A percentile compares a stretch with the other conserved stretches of the same genome.
Conservation (phyloP, 2,329 filamentous ascomycete species). For the Emericellopsis atlantica region DNA sequence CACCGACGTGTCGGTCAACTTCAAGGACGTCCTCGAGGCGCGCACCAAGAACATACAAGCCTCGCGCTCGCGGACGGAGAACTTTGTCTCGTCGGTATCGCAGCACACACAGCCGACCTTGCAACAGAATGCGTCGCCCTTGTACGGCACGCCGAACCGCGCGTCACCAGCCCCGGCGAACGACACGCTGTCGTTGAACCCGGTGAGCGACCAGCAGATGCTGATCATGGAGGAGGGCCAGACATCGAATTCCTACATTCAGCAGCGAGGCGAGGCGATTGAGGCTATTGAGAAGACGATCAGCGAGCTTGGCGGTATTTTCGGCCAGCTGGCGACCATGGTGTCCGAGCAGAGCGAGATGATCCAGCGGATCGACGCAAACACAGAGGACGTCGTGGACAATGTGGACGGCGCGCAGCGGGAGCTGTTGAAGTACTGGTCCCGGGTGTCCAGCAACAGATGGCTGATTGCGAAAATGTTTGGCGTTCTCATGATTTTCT, state of each 20-base stretch:
- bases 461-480: conserved; percentile 81
- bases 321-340: conserved; percentile 91
- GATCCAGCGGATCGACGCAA: conserved; percentile 94
- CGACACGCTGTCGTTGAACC: conserved; percentile 76
- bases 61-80: conserved; percentile 81
- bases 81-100: conserved; percentile 86
- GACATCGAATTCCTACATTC: conserved; percentile 76
- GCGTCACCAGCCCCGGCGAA: conserved; percentile 52
- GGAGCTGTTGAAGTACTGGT: conserved; percentile 96
- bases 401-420: conserved; percentile 96
- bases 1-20: conserved; percentile 84
- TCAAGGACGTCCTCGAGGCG: conserved; percentile 94
- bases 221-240: conserved; percentile 94
- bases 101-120: conserved; percentile 58
- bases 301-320: conserved; percentile 77
- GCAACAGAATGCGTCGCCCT: conserved; percentile 66
- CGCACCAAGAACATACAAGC: conserved; percentile 97
- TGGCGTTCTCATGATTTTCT: conserved; percentile 89
- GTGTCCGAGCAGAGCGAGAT: conserved; percentile 95
- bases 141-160: conserved; percentile 69
- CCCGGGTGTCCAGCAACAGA: conserved; percentile 80
- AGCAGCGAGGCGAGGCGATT: conserved; percentile 88
- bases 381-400: conserved; percentile 94
- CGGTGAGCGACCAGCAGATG: conserved; percentile 71
- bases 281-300: conserved; percentile 96